phyloP scores from a whole-genome alignment of 768 basidiomycete genomes.

The Trametes coccinea region DNA sequence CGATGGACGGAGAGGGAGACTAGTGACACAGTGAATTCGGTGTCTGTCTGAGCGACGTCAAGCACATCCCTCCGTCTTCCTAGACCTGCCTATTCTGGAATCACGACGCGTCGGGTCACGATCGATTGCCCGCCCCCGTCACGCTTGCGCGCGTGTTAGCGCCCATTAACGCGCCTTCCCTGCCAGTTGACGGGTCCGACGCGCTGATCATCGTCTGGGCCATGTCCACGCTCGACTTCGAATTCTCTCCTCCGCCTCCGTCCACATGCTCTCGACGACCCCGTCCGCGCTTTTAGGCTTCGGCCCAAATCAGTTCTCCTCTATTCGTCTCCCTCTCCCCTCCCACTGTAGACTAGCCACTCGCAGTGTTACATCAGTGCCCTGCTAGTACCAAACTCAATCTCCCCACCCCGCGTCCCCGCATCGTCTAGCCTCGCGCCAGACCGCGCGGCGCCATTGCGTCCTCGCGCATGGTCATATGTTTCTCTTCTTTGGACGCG shows the following conservation, averaged over 20 bases:
- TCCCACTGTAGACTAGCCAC: background rate
- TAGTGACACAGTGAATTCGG: background rate
- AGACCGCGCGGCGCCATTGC: no score
- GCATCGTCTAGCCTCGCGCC: no score
- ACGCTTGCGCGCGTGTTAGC: background rate
- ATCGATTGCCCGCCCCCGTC: conserved; percentile 14
- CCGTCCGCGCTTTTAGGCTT: background rate
- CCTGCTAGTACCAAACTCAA: no score
- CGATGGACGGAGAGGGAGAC: background rate
- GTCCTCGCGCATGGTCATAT: no score
- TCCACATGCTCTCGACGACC: background rate
- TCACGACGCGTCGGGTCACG: conserved; percentile 13
- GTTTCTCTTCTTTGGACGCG: no score
- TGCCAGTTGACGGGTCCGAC: background rate
- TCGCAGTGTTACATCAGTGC: background rate
- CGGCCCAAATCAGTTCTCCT: background rate
- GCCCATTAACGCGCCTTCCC: conserved; percentile 7
- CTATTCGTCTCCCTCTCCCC: background rate
- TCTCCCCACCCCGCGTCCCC: no score
- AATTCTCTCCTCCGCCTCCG: background rate
- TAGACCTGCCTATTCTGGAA: conserved; percentile 1
- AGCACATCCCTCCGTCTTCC: background rate
- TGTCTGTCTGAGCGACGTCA: conserved; percentile 3
- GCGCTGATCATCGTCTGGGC: background rate
- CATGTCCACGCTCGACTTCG: background rate